These are phyloP conservation scores for Phaffomyces antillensis DNA, from an alignment of 805 yeast genomes.

Conservation along the genomic window DNA sequence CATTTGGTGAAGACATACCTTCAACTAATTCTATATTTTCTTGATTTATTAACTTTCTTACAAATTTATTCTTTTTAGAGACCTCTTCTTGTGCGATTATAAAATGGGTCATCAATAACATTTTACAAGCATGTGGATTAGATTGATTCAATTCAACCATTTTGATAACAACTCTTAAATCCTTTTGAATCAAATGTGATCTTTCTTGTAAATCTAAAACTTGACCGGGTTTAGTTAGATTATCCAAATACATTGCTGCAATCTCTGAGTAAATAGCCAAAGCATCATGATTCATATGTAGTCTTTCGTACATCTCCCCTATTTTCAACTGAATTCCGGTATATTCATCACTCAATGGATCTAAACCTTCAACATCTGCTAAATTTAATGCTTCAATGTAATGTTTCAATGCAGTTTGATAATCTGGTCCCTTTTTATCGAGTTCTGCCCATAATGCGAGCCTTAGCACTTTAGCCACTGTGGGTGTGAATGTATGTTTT, in stretches of 20 bases:
- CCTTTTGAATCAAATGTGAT: slow-evolving; percentile 61
- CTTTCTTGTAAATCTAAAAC: slow-evolving; percentile 27
- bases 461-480: slow-evolving; percentile 66
- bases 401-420: slow-evolving; percentile 56
- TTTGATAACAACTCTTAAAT: slow-evolving; percentile 61
- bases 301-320: slow-evolving; percentile 78
- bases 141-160: slow-evolving; percentile 48
- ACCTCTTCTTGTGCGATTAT: slow-evolving; percentile 62
- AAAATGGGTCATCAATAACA: slow-evolving; percentile 55
- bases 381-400: slow-evolving; percentile 70
- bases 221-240: slow-evolving; percentile 33
- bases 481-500: slow-evolving; percentile 56
- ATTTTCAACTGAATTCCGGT: slow-evolving; percentile 86
- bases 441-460: slow-evolving; percentile 82
- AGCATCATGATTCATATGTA: slow-evolving; percentile 58
- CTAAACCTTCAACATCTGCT: slow-evolving; percentile 49
- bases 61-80: slow-evolving; percentile 31
- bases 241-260: slow-evolving; percentile 49
- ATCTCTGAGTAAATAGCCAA: slow-evolving; percentile 60
- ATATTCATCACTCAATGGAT: slow-evolving; percentile 64
- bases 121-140: slow-evolving; percentile 44
- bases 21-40: slow-evolving; percentile 14
- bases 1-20: not conserved
- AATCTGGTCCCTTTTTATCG: slow-evolving; percentile 50
- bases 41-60: slow-evolving; percentile 25